Evolutionary conservation across 495 filamentous ascomycete species (phyloP), one percentile per base, ranked within the genome.

Genomic region (Podospora anserina): DNA sequence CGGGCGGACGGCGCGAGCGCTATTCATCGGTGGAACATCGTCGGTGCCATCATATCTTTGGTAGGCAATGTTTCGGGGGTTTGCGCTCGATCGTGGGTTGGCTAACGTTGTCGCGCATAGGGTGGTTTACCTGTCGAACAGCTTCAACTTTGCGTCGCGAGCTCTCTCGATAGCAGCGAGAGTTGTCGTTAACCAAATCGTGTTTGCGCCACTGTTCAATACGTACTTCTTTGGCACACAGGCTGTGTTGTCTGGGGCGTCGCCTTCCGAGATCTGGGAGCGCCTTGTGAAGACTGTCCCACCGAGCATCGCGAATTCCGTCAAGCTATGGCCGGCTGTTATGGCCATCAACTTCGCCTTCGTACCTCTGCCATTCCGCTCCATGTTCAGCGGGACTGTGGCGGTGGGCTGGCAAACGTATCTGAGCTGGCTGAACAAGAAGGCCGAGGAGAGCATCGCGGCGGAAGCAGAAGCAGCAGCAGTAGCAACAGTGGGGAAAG

Each of bases 351-450:
- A 84, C 77, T 96, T 97, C 73, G 90, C 91, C 63, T 94, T 92
- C 74, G 82, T 97, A 19, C 87, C 88, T 30, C 78, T 92, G 26
- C 87, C 93, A 76, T 94, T 90, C 74, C 83, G 94, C 62, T 90
- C 87, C 64, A 81, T 97, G 9, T 93, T 97, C 76, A 87, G 90
- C 0, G 93, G 88, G 16, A 77, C 87, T 16, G 85, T 93, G 72
- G 93, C 92, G 2, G 89, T 96, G 59, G 91, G 91, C 1, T 97
- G 93, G 93, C 94, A 97, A 80, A 92, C 90, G 3, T 97, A 97
- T 83, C 74, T 97, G 69, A 90, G 87, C 65, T 91, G 88, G 78
- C 79, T 97, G 76, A 97, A 96, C 70, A 86, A 89, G 77, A 84
- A 81, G 69, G 92, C 91, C 4, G 91, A 90, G 71, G 70, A 72